Evolutionary conservation across 169 alveolate species (phyloP).

Genomic region (Neospora caninum): DNA sequence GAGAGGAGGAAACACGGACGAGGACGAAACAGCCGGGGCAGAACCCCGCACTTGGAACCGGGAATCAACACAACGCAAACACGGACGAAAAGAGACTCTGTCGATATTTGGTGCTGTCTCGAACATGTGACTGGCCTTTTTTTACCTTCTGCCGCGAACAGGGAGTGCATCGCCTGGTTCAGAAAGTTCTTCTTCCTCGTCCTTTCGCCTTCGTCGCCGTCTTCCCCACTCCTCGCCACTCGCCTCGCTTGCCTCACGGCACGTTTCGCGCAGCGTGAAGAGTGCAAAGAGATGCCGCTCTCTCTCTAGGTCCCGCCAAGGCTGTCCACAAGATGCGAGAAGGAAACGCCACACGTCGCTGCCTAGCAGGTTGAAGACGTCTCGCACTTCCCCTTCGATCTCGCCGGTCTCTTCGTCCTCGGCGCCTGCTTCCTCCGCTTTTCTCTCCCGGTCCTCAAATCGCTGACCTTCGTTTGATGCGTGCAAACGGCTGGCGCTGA

Average conservation of each 20-base stretch:
- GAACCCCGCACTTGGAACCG: too few relatives aligned
- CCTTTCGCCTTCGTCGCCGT: neutral
- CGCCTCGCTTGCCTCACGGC: neutral
- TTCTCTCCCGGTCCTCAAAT: too few relatives aligned
- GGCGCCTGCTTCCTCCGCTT: neutral
- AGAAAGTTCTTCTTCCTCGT: neutral
- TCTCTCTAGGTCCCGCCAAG: neutral
- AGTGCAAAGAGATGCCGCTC: neutral
- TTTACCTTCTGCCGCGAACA: conserved; percentile 15
- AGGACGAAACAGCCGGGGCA: too few relatives aligned
- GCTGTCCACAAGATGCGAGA: neutral
- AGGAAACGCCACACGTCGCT: neutral
- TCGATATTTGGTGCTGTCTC: too few relatives aligned
- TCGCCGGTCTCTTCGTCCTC: neutral
- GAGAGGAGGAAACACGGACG: too few relatives aligned
- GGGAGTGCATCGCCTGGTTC: neutral
- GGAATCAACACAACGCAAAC: too few relatives aligned
- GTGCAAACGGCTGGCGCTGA: neutral
- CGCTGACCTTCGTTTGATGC: neutral
- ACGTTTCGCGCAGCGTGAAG: neutral
- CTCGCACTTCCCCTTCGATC: neutral
- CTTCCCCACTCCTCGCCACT: neutral
- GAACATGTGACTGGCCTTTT: too few relatives aligned
- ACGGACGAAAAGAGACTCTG: too few relatives aligned
- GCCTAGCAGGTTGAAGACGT: neutral